Percentiles rank a stretch among this genome's conserved stretches.
These are phyloP conservation scores for Spatholobus suberectus DNA, from an alignment of 306 rosid genomes.

Conservation along the genomic window DNA sequence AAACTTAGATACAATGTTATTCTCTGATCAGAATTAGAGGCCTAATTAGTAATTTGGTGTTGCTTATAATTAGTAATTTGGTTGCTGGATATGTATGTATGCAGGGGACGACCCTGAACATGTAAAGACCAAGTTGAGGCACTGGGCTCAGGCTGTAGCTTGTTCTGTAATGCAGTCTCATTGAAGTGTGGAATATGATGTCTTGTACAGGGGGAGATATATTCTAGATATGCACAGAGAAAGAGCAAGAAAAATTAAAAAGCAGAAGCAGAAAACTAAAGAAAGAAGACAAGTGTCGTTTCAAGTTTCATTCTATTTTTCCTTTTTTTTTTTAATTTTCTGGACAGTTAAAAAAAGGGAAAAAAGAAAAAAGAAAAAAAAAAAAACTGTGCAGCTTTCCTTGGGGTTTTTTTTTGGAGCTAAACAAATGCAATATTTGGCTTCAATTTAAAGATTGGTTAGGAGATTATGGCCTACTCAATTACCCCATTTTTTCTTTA, in stretches of 20 bases:
- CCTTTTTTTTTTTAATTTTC: too few relatives aligned
- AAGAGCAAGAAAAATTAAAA: neutral
- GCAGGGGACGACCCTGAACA: constrained; percentile 90
- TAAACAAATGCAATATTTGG: constrained; percentile 16
- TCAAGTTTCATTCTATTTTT: neutral
- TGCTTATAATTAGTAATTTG: too few relatives aligned
- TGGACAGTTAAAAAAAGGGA: neutral
- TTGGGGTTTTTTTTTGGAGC: constrained; percentile 6
- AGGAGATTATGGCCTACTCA: constrained; percentile 18
- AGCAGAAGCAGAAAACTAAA: neutral
- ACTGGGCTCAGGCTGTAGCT: constrained; percentile 99
- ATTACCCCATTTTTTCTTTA: constrained; percentile 17
- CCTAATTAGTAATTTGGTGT: too few relatives aligned
- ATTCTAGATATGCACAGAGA: constrained; percentile 30
- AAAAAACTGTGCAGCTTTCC: constrained; percentile 8
- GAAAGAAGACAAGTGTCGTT: neutral
- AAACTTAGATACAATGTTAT: too few relatives aligned
- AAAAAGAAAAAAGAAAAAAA: too few relatives aligned
- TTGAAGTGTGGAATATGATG: constrained; percentile 36
- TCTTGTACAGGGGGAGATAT: constrained; percentile 52
- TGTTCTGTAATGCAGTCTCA: constrained; percentile 86
- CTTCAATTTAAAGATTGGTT: constrained; percentile 30
- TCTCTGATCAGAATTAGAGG: too few relatives aligned
- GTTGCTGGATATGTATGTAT: too few relatives aligned
- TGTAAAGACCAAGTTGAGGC: constrained; percentile 85